Evolutionary conservation across 1,284 basidiomycete species (phyloP).

Genomic region (Ustilago xerochloae): DNA sequence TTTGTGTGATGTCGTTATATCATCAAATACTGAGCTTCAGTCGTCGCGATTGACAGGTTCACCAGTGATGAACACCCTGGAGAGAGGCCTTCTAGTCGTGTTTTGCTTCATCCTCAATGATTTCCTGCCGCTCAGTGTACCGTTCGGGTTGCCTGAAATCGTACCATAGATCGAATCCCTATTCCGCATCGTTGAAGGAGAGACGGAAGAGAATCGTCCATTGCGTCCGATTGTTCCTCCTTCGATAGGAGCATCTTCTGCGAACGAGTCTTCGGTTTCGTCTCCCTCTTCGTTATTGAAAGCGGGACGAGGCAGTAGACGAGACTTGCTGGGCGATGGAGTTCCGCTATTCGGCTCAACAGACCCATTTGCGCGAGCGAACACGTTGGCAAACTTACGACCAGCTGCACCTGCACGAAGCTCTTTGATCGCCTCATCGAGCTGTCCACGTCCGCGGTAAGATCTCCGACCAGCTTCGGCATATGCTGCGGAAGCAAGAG

Average conservation of each 20-base stretch:
- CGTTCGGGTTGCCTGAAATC: constrained; percentile 23
- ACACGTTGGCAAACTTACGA: constrained; percentile 20
- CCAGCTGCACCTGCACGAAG: constrained; percentile 42
- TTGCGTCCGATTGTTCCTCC: constrained; percentile 23
- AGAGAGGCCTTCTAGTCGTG: constrained; percentile 30
- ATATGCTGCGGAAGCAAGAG: background rate
- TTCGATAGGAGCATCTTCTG: background rate
- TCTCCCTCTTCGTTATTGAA: background rate
- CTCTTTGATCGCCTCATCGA: constrained; percentile 61
- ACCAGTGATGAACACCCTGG: constrained; percentile 47
- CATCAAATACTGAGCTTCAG: background rate
- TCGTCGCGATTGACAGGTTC: constrained; percentile 39
- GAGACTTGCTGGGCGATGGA: constrained; percentile 11
- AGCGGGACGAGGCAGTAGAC: constrained; percentile 5
- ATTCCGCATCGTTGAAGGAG: background rate
- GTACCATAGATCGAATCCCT: constrained; percentile 25
- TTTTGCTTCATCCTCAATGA: background rate
- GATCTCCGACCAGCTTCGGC: constrained; percentile 22
- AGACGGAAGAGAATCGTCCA: constrained; percentile 1
- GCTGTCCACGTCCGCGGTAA: constrained; percentile 50
- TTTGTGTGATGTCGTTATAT: background rate
- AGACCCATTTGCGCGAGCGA: constrained; percentile 3
- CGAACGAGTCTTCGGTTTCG: constrained; percentile 3
- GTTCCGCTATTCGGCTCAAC: background rate
- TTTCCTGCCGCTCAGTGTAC: constrained; percentile 47